Evolutionary conservation across 2,329 filamentous ascomycete genomes (phyloP), one percentile per base, ranked within the genome.

Genomic region (Verticillium alfalfae): DNA sequence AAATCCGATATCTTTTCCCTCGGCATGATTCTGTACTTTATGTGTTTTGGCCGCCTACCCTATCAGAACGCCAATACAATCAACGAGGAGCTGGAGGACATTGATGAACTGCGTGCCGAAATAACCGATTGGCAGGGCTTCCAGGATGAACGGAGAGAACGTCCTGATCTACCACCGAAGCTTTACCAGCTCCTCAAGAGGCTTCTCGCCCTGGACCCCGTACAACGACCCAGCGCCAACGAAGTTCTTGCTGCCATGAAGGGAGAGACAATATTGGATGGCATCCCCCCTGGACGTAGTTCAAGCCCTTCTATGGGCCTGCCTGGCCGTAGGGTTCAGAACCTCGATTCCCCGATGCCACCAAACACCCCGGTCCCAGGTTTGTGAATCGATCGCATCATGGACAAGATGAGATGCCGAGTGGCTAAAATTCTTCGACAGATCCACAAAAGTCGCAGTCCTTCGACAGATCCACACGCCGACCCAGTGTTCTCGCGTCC

Each of bases 1-100:
- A 99, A 98, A 71, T 97, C 93, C 0, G 95, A 99, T 70, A 90
- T 99, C n/a, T 99, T 99, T 75, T 97, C 93, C 1, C 80, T 99
- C 0, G 95, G 95, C 57, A 97, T 99, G 94, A 98, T 98, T 61
- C 83, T 99, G 3, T 96, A 98, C 74, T 99, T 99, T 71, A 90
- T 99, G 82, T 99, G 95, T 73, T 99, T 99, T 72, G 92, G 90
- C 1, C 84, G 89, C 56, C 82, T 99, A 12, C 95, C 95, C 0
- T 99, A 98, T 71, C 81, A 78, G 31, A 91, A 89, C 67, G 92
- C 93, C 59, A 94, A 98, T 71, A 83, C 89, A 3, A 82, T 96
- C 26, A 87, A 97, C 63, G 94, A 98, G 73, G 94, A 98, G 70
- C 88, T 92, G 61, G 95, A 99, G 72, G 93, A 98, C 66, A 81